Evolutionary conservation across 306 rosid genomes (phyloP).

Genomic region (Rubus idaeus): DNA sequence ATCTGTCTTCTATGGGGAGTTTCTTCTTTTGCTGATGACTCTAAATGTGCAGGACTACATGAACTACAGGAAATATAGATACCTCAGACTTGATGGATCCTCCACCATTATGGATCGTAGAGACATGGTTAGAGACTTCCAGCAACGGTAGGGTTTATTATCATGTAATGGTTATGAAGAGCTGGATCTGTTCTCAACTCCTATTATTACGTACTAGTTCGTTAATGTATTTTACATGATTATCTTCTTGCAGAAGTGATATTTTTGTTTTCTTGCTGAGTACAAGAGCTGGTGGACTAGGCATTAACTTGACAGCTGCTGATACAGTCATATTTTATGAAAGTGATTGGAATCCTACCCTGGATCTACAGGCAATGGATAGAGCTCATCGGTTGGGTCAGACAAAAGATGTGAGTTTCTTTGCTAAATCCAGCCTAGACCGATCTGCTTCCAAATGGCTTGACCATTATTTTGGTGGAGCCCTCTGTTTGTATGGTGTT

Average conservation of each 20-base stretch:
- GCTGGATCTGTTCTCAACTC: background rate
- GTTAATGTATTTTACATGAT: background rate
- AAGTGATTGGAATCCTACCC: constrained; percentile 99
- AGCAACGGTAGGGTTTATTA: constrained; percentile 62
- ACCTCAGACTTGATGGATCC: constrained; percentile 96
- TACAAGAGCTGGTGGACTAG: constrained; percentile 99
- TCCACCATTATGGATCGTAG: constrained; percentile 93
- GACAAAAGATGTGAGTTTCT: constrained; percentile 85
- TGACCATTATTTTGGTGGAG: background rate
- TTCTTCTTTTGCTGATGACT: constrained; percentile 9
- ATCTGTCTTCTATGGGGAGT: background rate
- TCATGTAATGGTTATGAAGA: background rate
- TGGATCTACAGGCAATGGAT: constrained; percentile 98
- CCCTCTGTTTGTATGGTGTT: background rate
- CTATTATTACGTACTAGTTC: background rate
- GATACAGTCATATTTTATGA: constrained; percentile 98
- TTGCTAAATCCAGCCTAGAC: background rate
- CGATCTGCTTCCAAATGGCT: background rate
- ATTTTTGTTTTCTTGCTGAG: constrained; percentile 93
- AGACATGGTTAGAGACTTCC: constrained; percentile 98
- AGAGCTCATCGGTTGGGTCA: constrained; percentile 99
- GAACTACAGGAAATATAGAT: constrained; percentile 91
- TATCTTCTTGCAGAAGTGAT: constrained; percentile 64
- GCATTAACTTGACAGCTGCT: constrained; percentile 98
- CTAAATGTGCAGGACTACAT: constrained; percentile 79